These are phyloP conservation scores for Blastocladiella britannica DNA, from an alignment of 192 early-diverging fungal species.

Conservation along the genomic window DNA sequence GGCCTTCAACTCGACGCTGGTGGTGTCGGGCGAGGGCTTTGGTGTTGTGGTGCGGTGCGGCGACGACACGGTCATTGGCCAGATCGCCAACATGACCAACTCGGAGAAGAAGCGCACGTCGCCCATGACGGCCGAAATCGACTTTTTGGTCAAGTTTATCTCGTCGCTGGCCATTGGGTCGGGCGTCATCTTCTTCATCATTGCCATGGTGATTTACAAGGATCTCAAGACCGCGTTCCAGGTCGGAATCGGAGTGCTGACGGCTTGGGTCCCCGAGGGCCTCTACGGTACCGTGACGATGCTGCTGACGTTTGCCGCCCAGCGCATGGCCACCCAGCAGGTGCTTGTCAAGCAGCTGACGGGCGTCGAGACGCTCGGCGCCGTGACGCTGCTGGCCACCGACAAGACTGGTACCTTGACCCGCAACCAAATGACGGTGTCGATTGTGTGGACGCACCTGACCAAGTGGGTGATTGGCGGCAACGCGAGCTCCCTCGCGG, in stretches of 20 bases:
- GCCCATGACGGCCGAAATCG: slow-evolving; percentile 58
- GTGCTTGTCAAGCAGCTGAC: slow-evolving; percentile 90
- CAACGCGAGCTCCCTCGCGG: slow-evolving; percentile 23
- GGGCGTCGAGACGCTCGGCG: slow-evolving; percentile 91
- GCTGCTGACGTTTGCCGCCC: slow-evolving; percentile 82
- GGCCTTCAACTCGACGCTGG: slow-evolving; percentile 73
- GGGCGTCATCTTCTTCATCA: slow-evolving; percentile 65
- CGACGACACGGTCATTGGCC: slow-evolving; percentile 82
- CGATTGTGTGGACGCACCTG: slow-evolving; percentile 67
- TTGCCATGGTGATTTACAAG: slow-evolving; percentile 33
- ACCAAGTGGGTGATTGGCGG: slow-evolving; percentile 36
- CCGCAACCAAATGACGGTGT: slow-evolving; percentile 89
- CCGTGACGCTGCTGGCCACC: slow-evolving; percentile 85
- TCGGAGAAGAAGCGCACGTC: slow-evolving; percentile 52
- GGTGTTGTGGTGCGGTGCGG: slow-evolving; percentile 85
- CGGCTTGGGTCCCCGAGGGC: slow-evolving; percentile 86
- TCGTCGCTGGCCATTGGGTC: slow-evolving; percentile 53
- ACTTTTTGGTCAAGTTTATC: slow-evolving; percentile 66
- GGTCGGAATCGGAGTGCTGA: slow-evolving; percentile 76
- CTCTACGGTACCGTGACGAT: slow-evolving; percentile 85
- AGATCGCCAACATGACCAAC: slow-evolving; percentile 71
- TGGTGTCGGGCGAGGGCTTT: slow-evolving; percentile 64
- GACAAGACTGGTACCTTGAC: slow-evolving; percentile 97
- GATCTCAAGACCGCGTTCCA: slow-evolving; percentile 22
- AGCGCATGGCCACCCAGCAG: slow-evolving; percentile 72